These are phyloP conservation scores for Backusella sp. DNA, from an alignment of 192 early-diverging fungal genomes.

Conservation along the genomic window DNA sequence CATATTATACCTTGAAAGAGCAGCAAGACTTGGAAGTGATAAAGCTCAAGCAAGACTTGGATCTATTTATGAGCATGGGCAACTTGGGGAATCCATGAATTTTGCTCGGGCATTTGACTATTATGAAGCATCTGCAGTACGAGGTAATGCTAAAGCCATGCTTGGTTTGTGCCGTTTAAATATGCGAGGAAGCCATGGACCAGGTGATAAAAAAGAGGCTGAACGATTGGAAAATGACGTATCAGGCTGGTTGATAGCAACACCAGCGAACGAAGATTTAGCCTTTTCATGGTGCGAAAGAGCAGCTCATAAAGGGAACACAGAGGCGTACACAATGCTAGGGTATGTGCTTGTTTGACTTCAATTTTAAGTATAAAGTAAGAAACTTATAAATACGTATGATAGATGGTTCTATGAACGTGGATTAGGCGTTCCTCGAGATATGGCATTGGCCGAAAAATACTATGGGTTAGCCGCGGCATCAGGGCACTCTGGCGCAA, in stretches of 20 bases:
- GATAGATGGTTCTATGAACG: constrained; percentile 36
- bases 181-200: constrained; percentile 60
- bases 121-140: constrained; percentile 78
- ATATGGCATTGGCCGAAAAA: constrained; percentile 15
- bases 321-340: constrained; percentile 2
- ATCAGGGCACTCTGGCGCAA: constrained; percentile 26
- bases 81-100: constrained; percentile 64
- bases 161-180: constrained; percentile 91
- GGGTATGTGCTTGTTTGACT: not conserved
- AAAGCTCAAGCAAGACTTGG: constrained; percentile 78
- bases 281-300: constrained; percentile 82
- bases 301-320: constrained; percentile 48
- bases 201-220: constrained; percentile 12
- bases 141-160: constrained; percentile 79
- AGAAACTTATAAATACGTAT: not conserved
- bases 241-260: constrained; percentile 14
- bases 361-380: not conserved
- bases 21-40: constrained; percentile 73
- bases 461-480: constrained; percentile 31
- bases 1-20: constrained; percentile 67
- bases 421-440: constrained; percentile 26
- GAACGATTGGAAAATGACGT: constrained; percentile 5
- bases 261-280: constrained; percentile 26
- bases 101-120: constrained; percentile 67
- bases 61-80: constrained; percentile 76